phyloP scores from a whole-genome alignment of 176 grass and related monocot genomes.

The Eleusine indica region DNA sequence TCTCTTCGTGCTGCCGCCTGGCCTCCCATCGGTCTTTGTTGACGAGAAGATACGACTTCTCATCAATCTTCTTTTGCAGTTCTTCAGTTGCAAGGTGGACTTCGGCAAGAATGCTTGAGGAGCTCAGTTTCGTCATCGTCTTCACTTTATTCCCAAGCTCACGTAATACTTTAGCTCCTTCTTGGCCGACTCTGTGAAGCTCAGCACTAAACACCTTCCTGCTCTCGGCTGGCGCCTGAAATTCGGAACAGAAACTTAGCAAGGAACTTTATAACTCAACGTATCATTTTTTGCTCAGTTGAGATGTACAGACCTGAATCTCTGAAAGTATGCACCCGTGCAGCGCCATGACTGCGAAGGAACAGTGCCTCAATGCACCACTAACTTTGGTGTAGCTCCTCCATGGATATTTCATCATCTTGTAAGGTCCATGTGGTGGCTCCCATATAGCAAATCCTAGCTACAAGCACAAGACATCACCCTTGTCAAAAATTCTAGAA shows the following conservation, averaged over 20 bases:
- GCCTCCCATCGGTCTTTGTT: constrained; percentile 81
- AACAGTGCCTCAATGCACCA: constrained; percentile 91
- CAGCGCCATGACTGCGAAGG: constrained; percentile 97
- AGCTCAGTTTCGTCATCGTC: constrained; percentile 79
- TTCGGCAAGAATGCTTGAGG: constrained; percentile 56
- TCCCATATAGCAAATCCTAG: constrained; percentile 95
- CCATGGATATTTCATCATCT: constrained; percentile 85
- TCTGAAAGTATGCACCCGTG: constrained; percentile 99
- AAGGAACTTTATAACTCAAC: background rate
- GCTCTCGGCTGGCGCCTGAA: constrained; percentile 83
- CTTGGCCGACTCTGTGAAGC: constrained; percentile 74
- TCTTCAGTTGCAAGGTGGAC: constrained; percentile 79
- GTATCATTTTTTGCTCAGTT: background rate
- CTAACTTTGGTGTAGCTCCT: constrained; percentile 79
- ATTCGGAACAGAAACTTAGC: constrained; percentile 2
- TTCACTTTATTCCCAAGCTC: constrained; percentile 81
- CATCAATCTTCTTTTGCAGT: constrained; percentile 88
- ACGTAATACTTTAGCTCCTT: constrained; percentile 71
- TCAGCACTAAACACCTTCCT: constrained; percentile 71
- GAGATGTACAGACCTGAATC: constrained; percentile 73
- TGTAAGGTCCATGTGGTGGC: constrained; percentile 92
- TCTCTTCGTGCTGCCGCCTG: constrained; percentile 50
- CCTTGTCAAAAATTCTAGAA: constrained; percentile 30
- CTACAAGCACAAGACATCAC: constrained; percentile 44
- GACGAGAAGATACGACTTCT: constrained; percentile 90